Base-by-base conservation (phyloP, 768 basidiomycete genomes). In the Trametes gibbosa region DNA sequence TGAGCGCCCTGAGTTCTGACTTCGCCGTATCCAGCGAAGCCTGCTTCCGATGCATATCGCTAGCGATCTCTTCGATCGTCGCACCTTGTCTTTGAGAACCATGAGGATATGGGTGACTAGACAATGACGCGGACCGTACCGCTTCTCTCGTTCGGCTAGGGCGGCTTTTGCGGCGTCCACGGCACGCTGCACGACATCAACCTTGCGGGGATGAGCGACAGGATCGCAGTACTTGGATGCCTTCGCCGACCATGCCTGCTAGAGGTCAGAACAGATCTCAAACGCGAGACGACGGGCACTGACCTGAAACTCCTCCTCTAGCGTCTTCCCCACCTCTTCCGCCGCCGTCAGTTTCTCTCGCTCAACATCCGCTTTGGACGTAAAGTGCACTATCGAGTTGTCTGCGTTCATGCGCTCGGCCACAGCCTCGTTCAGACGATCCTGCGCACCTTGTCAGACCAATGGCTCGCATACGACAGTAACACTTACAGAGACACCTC, bases 31-130 rank as follows among this genome's bases (percentile, higher is more conserved):
- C 80, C 13, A 87, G 74, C 24, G 78, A 81, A 5, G 76, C 78
- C 63, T 81, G 81, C 12, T 87, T 83, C 57, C 79, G 83, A 68
- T 86, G 85, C 21, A 94, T 77, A 65, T 90, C 84, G 13, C 78
- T 75, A 0, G 86, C 81, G 79, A 96, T 83, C 50, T 92, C 85
- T 52, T 92, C 91, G 5, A 92, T 81, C 1, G 84, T 81, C 0
- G 86, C 85, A 8, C 92, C 92, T 52, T 92, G 85, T 40, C 89
- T 92, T 55, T 9, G 39, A 29, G 27, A 51, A 8, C 42, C 23
- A 1, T 12, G 21, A 1, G 23, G 23, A 16, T 51, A 35, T 35
- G 29, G 47, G 23, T 62, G 14, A 66, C 63, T 14, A 37, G 40
- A 19, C 24, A 23, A 29, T 12, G 42, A 5, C 25, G 17, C 34